Evolutionary conservation across 495 filamentous ascomycete genomes (phyloP).

Genomic region (Tuber borchii): DNA sequence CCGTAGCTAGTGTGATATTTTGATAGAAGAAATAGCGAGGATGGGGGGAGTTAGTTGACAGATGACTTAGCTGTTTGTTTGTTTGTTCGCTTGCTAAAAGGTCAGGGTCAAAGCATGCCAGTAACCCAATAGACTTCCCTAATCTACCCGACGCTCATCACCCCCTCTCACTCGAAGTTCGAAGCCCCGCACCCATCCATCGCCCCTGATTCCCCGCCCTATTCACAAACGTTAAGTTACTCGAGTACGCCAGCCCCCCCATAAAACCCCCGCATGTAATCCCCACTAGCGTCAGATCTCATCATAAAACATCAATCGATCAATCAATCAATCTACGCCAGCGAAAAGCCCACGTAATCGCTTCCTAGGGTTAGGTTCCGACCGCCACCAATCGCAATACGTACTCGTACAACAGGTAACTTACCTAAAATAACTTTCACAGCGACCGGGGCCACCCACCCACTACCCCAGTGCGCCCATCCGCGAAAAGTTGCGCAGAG

Average conservation of each 20-base stretch:
- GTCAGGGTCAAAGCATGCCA: not conserved
- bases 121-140: not conserved
- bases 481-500: not conserved
- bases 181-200: not conserved
- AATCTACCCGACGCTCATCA: not conserved
- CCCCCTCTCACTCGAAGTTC: not conserved
- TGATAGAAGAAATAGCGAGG: not conserved
- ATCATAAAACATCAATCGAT: not conserved
- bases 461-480: not conserved
- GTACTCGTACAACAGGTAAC: not conserved
- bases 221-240: not conserved
- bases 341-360: not conserved
- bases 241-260: not conserved
- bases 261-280: not conserved
- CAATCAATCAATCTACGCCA: not conserved
- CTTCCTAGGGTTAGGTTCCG: not conserved
- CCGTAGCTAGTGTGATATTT: not conserved
- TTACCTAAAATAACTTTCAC: not conserved
- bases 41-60: not conserved
- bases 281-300: not conserved
- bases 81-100: not conserved
- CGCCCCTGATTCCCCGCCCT: not conserved
- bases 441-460: not conserved
- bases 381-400: not conserved
- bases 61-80: not conserved